phyloP scores from a whole-genome alignment of 352 stramenopile species.

The Thalassiosira hispida region DNA sequence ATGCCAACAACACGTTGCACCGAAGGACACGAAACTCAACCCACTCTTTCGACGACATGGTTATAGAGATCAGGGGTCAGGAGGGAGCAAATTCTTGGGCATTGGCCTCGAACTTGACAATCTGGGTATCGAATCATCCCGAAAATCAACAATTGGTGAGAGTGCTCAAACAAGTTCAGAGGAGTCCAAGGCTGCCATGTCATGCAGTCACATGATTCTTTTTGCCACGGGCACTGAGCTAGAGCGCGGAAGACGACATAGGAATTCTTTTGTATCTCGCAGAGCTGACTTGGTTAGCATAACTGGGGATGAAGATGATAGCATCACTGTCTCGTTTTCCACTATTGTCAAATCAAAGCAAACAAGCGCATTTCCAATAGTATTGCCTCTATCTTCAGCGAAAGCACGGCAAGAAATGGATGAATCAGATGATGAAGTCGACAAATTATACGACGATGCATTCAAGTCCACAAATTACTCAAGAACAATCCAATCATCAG shows the following conservation, averaged over 20 bases:
- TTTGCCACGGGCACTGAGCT: slow-evolving; percentile 42
- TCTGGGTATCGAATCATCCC: slow-evolving; percentile 20
- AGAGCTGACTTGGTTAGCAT: slow-evolving; percentile 42
- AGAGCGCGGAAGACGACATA: slow-evolving; percentile 21
- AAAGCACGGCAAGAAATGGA: slow-evolving; percentile 79
- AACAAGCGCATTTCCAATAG: slow-evolving; percentile 57
- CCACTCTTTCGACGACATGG: slow-evolving; percentile 43
- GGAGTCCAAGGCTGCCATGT: slow-evolving; percentile 34
- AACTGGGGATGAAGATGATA: slow-evolving; percentile 37
- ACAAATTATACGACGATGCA: slow-evolving; percentile 29
- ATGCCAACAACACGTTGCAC: slow-evolving; percentile 15
- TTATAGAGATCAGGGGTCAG: slow-evolving; percentile 30
- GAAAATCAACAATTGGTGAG: slow-evolving; percentile 19
- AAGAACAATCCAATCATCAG: slow-evolving; percentile 29
- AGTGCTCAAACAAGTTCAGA: background rate
- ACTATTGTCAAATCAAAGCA: slow-evolving; percentile 1
- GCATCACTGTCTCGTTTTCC: slow-evolving; percentile 9
- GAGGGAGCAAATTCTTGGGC: slow-evolving; percentile 21
- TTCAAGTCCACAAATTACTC: slow-evolving; percentile 5
- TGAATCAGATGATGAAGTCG: slow-evolving; percentile 62
- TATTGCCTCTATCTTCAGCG: slow-evolving; percentile 72
- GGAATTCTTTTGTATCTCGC: slow-evolving; percentile 39
- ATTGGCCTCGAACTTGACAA: slow-evolving; percentile 30
- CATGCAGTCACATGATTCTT: slow-evolving; percentile 28
- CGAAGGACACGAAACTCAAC: slow-evolving; percentile 2